Evolutionary conservation across 345 rosid species (phyloP), one percentile per base, ranked within the genome.

Genomic region (Hibiscus trionum): DNA sequence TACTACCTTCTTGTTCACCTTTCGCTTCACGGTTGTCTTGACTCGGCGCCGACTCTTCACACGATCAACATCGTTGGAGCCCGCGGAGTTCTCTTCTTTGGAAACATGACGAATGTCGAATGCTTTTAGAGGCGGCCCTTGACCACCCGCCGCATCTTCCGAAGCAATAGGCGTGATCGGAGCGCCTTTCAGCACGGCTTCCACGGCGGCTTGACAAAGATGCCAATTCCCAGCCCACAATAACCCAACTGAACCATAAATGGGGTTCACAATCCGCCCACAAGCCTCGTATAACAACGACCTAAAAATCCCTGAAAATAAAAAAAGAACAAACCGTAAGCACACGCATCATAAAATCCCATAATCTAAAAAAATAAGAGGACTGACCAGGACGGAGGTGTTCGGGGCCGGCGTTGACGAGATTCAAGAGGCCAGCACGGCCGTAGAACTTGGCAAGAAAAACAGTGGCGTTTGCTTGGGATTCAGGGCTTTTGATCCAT

Each of bases 401-500:
- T 19, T 88, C 93, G 24, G 99, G 96, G 59, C 97, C 99, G 42
- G 97, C 86, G 97, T 84, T 90, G 76, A 95, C 83, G 76, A 91
- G 99, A 78, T 95, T 95, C 88, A 92, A 86, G 78, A 95, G 92
- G 0, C 97, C 99, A 0, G 99, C 97, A 29, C 99, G 96, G 73
- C 99, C 99, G 58, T 95, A 92, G 73, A 90, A 95, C 82, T 95
- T 95, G 53, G 99, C 97, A 31, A 95, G 92, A 72, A 95, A 95
- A 70, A 95, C 90, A 70, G 99, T 95, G 72, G 97, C 97, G 90
- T 95, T 83, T 59, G 96, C 97, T 35, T 95, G 99, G 21, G 97
- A 88, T 55, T 90, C 97, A 0, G 99, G 79, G 75, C 82, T 83
- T 66, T 85, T 86, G 90, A 95, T 95, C 99, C 99, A 95, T 70